Percentiles rank a stretch among this genome's conserved stretches.
Conservation (phyloP, 2,329 filamentous ascomycete genomes). For the Lithohypha guttulata region DNA sequence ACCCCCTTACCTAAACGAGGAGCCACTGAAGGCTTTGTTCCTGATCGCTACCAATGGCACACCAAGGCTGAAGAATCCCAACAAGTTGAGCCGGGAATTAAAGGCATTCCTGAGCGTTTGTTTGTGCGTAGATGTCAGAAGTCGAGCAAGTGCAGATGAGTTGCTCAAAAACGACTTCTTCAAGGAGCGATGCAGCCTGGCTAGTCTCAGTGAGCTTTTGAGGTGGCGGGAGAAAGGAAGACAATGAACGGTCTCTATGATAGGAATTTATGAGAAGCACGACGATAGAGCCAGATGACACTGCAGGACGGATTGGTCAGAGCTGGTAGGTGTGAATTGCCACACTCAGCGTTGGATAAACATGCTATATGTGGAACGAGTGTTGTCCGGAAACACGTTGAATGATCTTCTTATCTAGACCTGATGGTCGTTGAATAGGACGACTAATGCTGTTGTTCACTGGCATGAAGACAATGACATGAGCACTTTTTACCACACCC, state of each 20-base stretch:
- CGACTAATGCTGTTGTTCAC: too few relatives aligned
- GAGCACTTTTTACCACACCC: too few relatives aligned
- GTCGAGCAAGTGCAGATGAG: slow-evolving; percentile 81
- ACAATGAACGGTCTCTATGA: slow-evolving; percentile 14
- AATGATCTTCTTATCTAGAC: too few relatives aligned
- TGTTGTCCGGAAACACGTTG: too few relatives aligned
- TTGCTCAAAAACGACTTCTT: slow-evolving; percentile 87
- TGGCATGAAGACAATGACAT: too few relatives aligned
- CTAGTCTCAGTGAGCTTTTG: slow-evolving; percentile 74
- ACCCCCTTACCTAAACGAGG: slow-evolving; percentile 94
- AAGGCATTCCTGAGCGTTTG: slow-evolving; percentile 96
- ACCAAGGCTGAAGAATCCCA: slow-evolving; percentile 91
- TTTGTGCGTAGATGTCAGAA: slow-evolving; percentile 92
- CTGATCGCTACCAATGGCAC: slow-evolving; percentile 97
- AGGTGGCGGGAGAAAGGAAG: slow-evolving; percentile 47
- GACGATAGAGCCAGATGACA: neutral
- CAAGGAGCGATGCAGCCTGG: slow-evolving; percentile 75
- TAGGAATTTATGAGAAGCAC: too few relatives aligned
- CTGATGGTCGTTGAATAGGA: too few relatives aligned
- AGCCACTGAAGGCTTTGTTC: slow-evolving; percentile 92
- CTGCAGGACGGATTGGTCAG: neutral
- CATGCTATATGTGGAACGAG: too few relatives aligned
- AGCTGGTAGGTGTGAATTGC: too few relatives aligned
- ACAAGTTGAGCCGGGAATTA: slow-evolving; percentile 94
- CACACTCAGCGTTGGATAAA: too few relatives aligned